Percentiles rank a stretch among this genome's conserved stretches.
Evolutionary conservation across 805 yeast genomes (phyloP).

Genomic region (Teunomyces funiuensis): DNA sequence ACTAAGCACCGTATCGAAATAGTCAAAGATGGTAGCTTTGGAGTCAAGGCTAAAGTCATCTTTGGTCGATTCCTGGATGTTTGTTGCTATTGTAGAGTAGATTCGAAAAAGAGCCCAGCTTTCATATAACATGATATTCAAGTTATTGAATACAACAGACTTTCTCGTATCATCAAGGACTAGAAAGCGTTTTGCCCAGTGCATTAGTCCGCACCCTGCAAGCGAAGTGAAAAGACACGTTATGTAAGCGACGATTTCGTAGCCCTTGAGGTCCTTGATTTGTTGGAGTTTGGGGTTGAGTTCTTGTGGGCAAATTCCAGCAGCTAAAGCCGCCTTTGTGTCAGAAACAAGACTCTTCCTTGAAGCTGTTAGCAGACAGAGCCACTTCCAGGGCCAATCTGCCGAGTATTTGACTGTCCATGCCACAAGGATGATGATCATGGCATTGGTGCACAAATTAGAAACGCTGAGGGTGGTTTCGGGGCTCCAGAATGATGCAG

Average conservation of each 20-base stretch:
- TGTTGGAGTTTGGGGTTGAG: constrained; percentile 6
- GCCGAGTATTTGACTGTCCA: constrained; percentile 32
- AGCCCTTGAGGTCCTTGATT: constrained; percentile 13
- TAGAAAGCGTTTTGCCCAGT: constrained; percentile 25
- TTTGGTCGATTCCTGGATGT: background rate
- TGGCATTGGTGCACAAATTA: constrained; percentile 28
- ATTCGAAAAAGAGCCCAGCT: constrained; percentile 32
- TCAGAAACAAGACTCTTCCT: constrained; percentile 16
- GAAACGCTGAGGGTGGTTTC: constrained; percentile 19
- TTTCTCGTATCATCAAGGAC: constrained; percentile 26
- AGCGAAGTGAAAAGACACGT: constrained; percentile 28
- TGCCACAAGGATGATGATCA: constrained; percentile 31
- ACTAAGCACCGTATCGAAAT: background rate
- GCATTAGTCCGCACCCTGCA: constrained; percentile 26
- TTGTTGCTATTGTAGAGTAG: constrained; percentile 15
- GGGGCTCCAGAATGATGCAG: constrained; percentile 13
- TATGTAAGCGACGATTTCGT: constrained; percentile 20
- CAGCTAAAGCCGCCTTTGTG: constrained; percentile 11
- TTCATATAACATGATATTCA: constrained; percentile 36
- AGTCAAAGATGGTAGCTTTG: background rate
- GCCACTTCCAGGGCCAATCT: constrained; percentile 48
- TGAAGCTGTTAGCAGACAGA: constrained; percentile 21
- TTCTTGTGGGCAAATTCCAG: background rate
- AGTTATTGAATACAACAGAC: constrained; percentile 32
- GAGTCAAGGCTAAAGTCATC: background rate